phyloP scores from a whole-genome alignment of 2,329 filamentous ascomycete genomes.

The Epichloe bromicola region DNA sequence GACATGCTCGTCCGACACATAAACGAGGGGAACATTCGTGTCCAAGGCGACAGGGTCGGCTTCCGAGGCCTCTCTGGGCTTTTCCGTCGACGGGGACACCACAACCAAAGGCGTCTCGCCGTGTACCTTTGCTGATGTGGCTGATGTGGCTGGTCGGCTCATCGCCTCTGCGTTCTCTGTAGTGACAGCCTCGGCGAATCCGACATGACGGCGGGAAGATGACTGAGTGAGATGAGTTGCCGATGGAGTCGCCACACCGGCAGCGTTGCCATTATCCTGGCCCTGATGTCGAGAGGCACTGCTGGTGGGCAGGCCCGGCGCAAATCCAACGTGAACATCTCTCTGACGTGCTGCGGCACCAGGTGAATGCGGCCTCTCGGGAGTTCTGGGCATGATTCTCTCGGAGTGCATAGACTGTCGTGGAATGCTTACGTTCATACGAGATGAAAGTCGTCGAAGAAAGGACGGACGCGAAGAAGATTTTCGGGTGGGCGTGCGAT shows the following conservation, averaged over 20 bases:
- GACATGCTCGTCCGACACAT: constrained; percentile 1
- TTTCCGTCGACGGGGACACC: not conserved
- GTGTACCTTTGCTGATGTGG: not conserved
- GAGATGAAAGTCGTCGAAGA: constrained; percentile 35
- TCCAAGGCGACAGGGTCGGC: not conserved
- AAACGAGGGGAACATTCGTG: constrained; percentile 5
- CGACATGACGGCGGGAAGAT: constrained; percentile 34
- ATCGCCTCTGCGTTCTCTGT: constrained; percentile 2
- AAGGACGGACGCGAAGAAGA: constrained; percentile 30
- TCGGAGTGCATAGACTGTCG: not conserved
- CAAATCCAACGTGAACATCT: constrained; percentile 21
- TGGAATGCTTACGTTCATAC: constrained; percentile 12
- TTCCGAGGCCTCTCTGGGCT: not conserved
- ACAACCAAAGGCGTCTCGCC: not conserved
- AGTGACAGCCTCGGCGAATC: constrained; percentile 31
- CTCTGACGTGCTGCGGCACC: constrained; percentile 12
- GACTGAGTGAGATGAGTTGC: constrained; percentile 8
- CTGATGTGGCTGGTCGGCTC: not conserved
- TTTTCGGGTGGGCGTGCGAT: constrained; percentile 52
- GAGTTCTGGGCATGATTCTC: constrained; percentile 4
- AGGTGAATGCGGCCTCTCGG: constrained; percentile 9
- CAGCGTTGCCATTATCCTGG: not conserved
- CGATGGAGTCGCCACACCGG: constrained; percentile 2
- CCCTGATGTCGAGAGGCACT: not conserved
- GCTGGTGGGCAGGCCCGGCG: constrained; percentile 5